Percentiles rank a stretch among this genome's conserved stretches.
phyloP scores from a whole-genome alignment of 331 rosid species.

The Rosa hybrid region DNA sequence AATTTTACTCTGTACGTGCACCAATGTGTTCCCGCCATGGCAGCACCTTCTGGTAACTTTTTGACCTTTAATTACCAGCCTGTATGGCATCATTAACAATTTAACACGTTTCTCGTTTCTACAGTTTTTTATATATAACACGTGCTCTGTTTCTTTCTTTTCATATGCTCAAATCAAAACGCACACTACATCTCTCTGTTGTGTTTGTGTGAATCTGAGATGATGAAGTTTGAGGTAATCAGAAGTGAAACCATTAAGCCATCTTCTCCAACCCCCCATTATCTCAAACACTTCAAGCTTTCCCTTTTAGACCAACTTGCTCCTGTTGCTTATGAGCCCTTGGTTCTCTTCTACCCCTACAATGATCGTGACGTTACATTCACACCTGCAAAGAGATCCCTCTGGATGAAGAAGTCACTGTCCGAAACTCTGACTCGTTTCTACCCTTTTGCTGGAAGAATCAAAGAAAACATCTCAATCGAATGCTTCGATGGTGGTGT shows the following conservation, averaged over 20 bases:
- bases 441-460: slow-evolving; percentile 34
- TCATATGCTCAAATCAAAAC: not conserved
- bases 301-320: slow-evolving; percentile 21
- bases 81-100: not conserved
- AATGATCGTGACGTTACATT: not conserved
- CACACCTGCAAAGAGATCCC: not conserved
- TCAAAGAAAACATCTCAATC: slow-evolving; percentile 21
- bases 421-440: slow-evolving; percentile 11
- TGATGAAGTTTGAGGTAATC: slow-evolving; percentile 20
- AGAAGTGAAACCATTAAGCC: slow-evolving; percentile 30
- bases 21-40: not conserved
- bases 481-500: slow-evolving; percentile 44
- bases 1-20: not conserved
- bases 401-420: slow-evolving; percentile 20
- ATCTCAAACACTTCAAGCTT: slow-evolving; percentile 27
- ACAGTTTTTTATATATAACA: not conserved
- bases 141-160: not conserved
- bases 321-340: slow-evolving; percentile 1
- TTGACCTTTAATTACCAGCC: not conserved
- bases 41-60: not conserved
- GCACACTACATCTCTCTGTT: not conserved
- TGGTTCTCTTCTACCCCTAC: slow-evolving; percentile 20
- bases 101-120: not conserved
- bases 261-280: slow-evolving; percentile 21
- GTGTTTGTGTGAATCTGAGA: not conserved